These are phyloP conservation scores for Dothideomycetes sp. DNA, from an alignment of 2,329 filamentous ascomycete species.

Conservation along the genomic window DNA sequence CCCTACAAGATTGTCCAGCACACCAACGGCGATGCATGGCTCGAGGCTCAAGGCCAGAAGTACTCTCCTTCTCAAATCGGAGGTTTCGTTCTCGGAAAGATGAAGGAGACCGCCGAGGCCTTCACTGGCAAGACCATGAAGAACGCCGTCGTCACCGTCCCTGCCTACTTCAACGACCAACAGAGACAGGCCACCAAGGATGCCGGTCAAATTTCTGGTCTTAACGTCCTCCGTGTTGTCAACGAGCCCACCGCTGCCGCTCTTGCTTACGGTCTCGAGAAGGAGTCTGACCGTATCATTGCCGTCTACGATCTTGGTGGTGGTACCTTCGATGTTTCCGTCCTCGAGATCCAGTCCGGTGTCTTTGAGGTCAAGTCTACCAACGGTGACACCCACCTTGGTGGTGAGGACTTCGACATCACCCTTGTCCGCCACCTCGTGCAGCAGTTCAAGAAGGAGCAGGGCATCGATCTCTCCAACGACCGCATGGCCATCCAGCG, in stretches of 20 bases:
- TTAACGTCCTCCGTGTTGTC: slow-evolving; percentile 94
- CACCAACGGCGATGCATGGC: slow-evolving; percentile 92
- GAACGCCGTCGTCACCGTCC: slow-evolving; percentile 94
- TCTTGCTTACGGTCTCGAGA: slow-evolving; percentile 91
- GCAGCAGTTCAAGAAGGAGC: slow-evolving; percentile 92
- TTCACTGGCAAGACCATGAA: slow-evolving; percentile 85
- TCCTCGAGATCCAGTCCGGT: slow-evolving; percentile 93
- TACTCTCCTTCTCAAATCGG: slow-evolving; percentile 98
- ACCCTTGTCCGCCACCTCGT: slow-evolving; percentile 87
- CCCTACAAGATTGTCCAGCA: slow-evolving; percentile 98
- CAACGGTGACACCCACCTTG: slow-evolving; percentile 96
- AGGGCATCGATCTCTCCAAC: slow-evolving; percentile 74
- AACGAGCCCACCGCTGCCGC: slow-evolving; percentile 97
- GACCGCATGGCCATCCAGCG: slow-evolving; percentile 99
- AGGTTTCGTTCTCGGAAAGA: slow-evolving; percentile 93
- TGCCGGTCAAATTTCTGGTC: slow-evolving; percentile 87
- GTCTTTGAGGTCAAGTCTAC: slow-evolving; percentile 99
- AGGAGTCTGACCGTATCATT: slow-evolving; percentile 79
- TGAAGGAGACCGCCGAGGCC: slow-evolving; percentile 96
- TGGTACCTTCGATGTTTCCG: slow-evolving; percentile 98
- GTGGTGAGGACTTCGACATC: slow-evolving; percentile 98
- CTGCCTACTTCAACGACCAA: slow-evolving; percentile 97
- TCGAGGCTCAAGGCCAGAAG: slow-evolving; percentile 83
- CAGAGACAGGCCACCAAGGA: slow-evolving; percentile 98
- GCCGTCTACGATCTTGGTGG: slow-evolving; percentile 97